phyloP scores from a whole-genome alignment of 176 grass and related monocot species.

The Puccinellia tenuiflora region DNA sequence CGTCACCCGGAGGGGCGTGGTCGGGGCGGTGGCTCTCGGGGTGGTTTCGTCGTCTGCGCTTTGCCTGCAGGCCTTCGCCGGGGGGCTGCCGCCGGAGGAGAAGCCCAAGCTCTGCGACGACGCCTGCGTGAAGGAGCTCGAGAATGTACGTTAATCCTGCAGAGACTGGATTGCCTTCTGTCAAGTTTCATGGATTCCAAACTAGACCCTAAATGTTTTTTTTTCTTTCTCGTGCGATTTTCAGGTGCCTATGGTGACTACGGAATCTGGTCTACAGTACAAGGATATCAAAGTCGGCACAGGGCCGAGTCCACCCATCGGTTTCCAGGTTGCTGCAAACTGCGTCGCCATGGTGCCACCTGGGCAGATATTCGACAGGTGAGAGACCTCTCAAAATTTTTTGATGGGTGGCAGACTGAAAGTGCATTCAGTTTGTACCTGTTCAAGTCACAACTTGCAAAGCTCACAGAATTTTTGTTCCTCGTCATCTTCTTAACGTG shows the following conservation, averaged over 20 bases:
- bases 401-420: not conserved
- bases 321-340: constrained; percentile 98
- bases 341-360: constrained; percentile 84
- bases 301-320: constrained; percentile 78
- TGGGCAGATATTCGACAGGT: constrained; percentile 98
- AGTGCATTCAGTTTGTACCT: not conserved
- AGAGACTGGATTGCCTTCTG: not conserved
- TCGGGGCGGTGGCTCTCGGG: constrained; percentile 36
- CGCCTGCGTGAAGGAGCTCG: constrained; percentile 69
- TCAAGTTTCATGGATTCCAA: not conserved
- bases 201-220: not conserved
- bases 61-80: constrained; percentile 42
- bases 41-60: constrained; percentile 22
- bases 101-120: constrained; percentile 81
- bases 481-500: not conserved
- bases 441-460: not conserved
- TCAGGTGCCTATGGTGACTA: constrained; percentile 80
- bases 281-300: constrained; percentile 80
- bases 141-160: constrained; percentile 58
- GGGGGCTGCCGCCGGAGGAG: constrained; percentile 88
- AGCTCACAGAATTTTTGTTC: not conserved
- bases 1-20: constrained; percentile 32
- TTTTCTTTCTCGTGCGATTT: not conserved
- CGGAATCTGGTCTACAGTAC: constrained; percentile 82
- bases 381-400: not conserved